Conservation (phyloP, 345 rosid species). For the Fremontodendron californicum region DNA sequence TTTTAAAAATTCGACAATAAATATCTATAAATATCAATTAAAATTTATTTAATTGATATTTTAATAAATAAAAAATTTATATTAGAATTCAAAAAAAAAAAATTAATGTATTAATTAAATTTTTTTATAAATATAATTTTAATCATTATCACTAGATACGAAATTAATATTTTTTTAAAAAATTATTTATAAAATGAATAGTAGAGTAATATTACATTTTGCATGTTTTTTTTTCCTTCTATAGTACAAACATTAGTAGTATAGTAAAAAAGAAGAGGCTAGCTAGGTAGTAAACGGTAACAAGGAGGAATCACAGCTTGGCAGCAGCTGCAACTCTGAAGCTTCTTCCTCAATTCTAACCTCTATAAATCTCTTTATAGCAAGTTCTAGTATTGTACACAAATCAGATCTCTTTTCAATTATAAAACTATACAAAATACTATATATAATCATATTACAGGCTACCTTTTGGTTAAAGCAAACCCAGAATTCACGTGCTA, state of each 20-base stretch:
- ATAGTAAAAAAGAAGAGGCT: not conserved
- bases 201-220: not conserved
- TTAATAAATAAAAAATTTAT: no score
- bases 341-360: slow-evolving; percentile 1
- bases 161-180: no score
- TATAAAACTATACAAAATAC: not conserved
- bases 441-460: not conserved
- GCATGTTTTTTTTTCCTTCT: not conserved
- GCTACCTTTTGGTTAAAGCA: slow-evolving; percentile 25
- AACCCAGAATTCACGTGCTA: slow-evolving; percentile 43
- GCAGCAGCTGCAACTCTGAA: not conserved
- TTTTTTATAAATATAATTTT: no score
- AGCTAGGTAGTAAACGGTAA: not conserved
- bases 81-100: no score
- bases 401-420: slow-evolving; percentile 2
- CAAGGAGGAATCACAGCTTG: not conserved
- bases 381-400: not conserved
- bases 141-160: no score
- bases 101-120: no score
- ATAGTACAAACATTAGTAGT: not conserved
- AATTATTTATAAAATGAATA: no score
- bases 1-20: no score
- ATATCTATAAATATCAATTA: no score
- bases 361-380: not conserved
- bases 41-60: no score